Conservation (phyloP, 768 basidiomycete genomes). For the Paxillus ammoniavirescens region DNA sequence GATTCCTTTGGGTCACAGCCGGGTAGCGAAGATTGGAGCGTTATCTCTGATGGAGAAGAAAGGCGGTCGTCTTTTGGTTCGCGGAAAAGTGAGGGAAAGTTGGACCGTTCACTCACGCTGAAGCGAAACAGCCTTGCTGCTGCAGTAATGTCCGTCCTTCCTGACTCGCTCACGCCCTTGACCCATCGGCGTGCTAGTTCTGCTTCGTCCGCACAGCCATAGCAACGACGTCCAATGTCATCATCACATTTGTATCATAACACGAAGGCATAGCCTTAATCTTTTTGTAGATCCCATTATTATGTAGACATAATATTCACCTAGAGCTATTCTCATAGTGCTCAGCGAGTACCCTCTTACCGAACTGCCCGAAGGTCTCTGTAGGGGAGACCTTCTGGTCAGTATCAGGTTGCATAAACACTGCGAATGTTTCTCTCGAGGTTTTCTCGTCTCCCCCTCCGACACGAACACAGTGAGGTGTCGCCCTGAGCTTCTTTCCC, state of each 20-base stretch:
- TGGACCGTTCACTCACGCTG: slow-evolving; percentile 35
- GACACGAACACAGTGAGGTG: slow-evolving; percentile 91
- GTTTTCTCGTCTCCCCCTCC: slow-evolving; percentile 54
- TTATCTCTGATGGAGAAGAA: slow-evolving; percentile 77
- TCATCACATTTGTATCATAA: slow-evolving; percentile 5
- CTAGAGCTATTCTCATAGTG: slow-evolving; percentile 37
- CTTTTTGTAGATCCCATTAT: neutral
- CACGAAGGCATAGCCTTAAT: slow-evolving; percentile 5
- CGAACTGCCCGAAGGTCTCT: slow-evolving; percentile 89
- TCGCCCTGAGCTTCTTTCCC: slow-evolving; percentile 75
- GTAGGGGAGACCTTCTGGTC: slow-evolving; percentile 65
- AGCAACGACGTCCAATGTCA: neutral
- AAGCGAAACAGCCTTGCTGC: slow-evolving; percentile 66
- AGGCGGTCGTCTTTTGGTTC: slow-evolving; percentile 55
- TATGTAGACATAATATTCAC: slow-evolving; percentile 18
- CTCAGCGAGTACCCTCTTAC: slow-evolving; percentile 70
- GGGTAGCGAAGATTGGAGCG: slow-evolving; percentile 84
- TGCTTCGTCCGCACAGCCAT: slow-evolving; percentile 26
- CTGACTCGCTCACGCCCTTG: slow-evolving; percentile 47
- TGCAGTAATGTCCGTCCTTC: slow-evolving; percentile 60
- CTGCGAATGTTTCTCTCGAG: slow-evolving; percentile 83
- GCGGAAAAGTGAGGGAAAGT: slow-evolving; percentile 38
- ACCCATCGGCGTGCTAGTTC: slow-evolving; percentile 42
- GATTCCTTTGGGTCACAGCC: slow-evolving; percentile 56
- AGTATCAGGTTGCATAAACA: slow-evolving; percentile 89